phyloP scores from a whole-genome alignment of 495 filamentous ascomycete species.

The Neurospora africana region DNA sequence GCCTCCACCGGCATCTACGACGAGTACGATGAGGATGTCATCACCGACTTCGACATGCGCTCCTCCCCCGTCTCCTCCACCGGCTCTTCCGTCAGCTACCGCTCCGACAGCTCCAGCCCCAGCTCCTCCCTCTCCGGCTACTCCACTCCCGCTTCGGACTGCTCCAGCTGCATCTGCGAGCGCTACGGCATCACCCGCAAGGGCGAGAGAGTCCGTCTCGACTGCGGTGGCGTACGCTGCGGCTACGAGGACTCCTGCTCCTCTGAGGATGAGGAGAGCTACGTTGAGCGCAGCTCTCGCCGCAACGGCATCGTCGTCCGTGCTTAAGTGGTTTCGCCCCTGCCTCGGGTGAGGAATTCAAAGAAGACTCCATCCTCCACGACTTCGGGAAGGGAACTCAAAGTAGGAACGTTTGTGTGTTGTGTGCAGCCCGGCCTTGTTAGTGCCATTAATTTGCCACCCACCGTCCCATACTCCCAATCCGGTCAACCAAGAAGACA shows the following conservation, averaged over 20 bases:
- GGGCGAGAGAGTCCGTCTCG: slow-evolving; percentile 84
- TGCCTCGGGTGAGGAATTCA: slow-evolving; percentile 20
- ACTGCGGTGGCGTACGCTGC: slow-evolving; percentile 81
- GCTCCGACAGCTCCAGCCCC: slow-evolving; percentile 63
- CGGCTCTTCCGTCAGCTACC: slow-evolving; percentile 65
- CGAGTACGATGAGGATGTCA: slow-evolving; percentile 47
- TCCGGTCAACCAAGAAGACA: neutral
- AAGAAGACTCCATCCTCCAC: slow-evolving; percentile 7
- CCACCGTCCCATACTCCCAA: neutral
- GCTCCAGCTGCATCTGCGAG: slow-evolving; percentile 68
- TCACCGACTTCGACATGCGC: slow-evolving; percentile 41
- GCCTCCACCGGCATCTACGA: slow-evolving; percentile 61
- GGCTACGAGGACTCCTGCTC: slow-evolving; percentile 60
- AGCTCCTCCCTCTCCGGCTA: slow-evolving; percentile 65
- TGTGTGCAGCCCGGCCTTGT: neutral
- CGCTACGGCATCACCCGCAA: slow-evolving; percentile 92
- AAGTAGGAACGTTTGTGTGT: neutral
- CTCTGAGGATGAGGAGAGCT: slow-evolving; percentile 51
- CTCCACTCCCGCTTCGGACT: slow-evolving; percentile 44
- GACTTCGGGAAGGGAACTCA: neutral
- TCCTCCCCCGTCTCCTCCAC: slow-evolving; percentile 56
- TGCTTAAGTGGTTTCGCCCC: slow-evolving; percentile 18
- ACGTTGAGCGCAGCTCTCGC: slow-evolving; percentile 46
- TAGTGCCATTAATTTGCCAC: neutral
- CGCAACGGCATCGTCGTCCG: slow-evolving; percentile 73